phyloP scores from a whole-genome alignment of 345 rosid species.

The Aquilaria malaccensis region DNA sequence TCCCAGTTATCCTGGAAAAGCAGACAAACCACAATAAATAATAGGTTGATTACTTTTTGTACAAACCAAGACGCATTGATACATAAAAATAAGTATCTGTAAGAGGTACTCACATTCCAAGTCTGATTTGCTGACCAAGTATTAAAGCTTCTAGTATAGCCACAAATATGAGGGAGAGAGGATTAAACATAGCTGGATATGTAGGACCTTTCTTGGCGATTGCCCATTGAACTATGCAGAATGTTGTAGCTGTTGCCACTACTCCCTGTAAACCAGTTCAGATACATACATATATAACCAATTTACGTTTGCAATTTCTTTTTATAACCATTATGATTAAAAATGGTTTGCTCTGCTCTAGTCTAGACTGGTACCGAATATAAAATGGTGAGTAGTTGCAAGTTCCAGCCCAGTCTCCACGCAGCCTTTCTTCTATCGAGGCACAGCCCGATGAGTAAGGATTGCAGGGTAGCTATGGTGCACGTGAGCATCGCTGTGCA shows the following conservation, averaged over 20 bases:
- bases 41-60: too few species aligned
- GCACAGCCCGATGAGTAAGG: slow-evolving; percentile 23
- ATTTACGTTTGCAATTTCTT: too few species aligned
- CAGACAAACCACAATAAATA: too few species aligned
- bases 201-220: slow-evolving; percentile 39
- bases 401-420: slow-evolving; percentile 36
- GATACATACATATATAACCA: too few species aligned
- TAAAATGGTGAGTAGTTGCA: slow-evolving; percentile 33
- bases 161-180: slow-evolving; percentile 33
- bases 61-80: too few species aligned
- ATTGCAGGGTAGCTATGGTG: slow-evolving; percentile 29
- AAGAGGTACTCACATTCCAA: slow-evolving; percentile 23
- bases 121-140: slow-evolving; percentile 23
- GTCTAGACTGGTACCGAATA: slow-evolving; percentile 26
- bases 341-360: too few species aligned
- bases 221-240: slow-evolving; percentile 27
- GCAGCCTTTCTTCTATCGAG: slow-evolving; percentile 17
- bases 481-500: slow-evolving; percentile 42
- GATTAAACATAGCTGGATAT: slow-evolving; percentile 52
- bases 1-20: slow-evolving; percentile 30
- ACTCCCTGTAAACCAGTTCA: slow-evolving; percentile 27
- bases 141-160: slow-evolving; percentile 29
- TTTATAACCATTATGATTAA: too few species aligned
- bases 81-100: too few species aligned
- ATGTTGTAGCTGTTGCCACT: slow-evolving; percentile 32